Evolutionary conservation across 495 filamentous ascomycete species (phyloP).

Genomic region (Xylaria palmicola): DNA sequence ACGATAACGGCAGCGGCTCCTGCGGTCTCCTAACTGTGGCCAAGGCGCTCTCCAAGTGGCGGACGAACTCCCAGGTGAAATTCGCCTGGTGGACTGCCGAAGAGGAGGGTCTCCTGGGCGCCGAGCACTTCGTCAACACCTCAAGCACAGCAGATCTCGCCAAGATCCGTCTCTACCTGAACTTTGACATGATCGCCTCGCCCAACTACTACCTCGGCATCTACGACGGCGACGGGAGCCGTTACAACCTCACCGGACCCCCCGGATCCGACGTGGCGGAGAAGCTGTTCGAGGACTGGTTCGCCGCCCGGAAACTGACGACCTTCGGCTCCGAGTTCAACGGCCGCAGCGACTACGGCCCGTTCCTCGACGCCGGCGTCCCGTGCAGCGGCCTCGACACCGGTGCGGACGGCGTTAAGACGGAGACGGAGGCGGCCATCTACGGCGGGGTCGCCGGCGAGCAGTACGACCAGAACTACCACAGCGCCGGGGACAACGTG

Average conservation of each 20-base stretch:
- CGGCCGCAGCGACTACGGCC: conserved; percentile 67
- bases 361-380: conserved; percentile 64
- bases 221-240: conserved; percentile 68
- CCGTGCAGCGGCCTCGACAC: conserved; percentile 67
- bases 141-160: conserved; percentile 40
- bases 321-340: conserved; percentile 56
- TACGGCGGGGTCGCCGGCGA: conserved; percentile 63
- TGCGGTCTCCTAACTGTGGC: conserved; percentile 65
- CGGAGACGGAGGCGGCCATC: conserved; percentile 51
- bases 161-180: conserved; percentile 66
- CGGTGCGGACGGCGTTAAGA: conserved; percentile 67
- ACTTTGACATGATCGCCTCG: conserved; percentile 78
- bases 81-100: conserved; percentile 72
- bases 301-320: conserved; percentile 38
- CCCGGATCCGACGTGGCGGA: conserved; percentile 63
- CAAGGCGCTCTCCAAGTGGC: conserved; percentile 55
- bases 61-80: conserved; percentile 63
- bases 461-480: conserved; percentile 63
- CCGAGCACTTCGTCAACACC: conserved; percentile 54
- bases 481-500: conserved; percentile 56
- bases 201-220: conserved; percentile 68
- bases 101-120: conserved; percentile 65
- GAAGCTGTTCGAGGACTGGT: conserved; percentile 62
- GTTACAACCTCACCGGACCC: conserved; percentile 62
- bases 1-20: conserved; percentile 67